Conservation (phyloP, 345 rosid species). For the Euphorbia peplus region DNA sequence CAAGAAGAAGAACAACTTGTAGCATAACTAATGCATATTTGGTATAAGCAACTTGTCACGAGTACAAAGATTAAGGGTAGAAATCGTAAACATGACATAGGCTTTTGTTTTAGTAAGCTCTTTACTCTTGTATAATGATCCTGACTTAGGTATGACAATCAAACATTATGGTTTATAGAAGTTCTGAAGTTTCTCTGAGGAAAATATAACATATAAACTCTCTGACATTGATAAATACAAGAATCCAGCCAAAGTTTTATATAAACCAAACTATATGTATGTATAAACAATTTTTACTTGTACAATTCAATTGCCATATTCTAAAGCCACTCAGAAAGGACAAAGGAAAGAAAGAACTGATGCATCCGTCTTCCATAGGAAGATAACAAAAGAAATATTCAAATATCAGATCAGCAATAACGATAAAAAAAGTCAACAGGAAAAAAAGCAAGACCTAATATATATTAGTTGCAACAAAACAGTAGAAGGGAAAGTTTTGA, state of each 20-base stretch:
- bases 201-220: neutral
- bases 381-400: neutral
- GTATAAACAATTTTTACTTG: neutral
- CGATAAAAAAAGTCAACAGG: neutral
- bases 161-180: neutral
- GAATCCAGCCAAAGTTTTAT: neutral
- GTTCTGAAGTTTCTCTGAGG: neutral
- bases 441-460: neutral
- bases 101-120: constrained; percentile 3
- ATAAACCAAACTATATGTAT: neutral
- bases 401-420: neutral
- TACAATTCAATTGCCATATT: neutral
- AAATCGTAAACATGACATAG: neutral
- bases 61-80: neutral
- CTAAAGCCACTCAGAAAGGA: neutral
- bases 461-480: neutral
- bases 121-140: neutral
- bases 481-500: neutral
- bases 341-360: neutral
- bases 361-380: neutral
- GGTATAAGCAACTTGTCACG: neutral
- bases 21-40: neutral
- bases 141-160: neutral
- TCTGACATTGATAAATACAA: neutral
- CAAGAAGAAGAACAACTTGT: neutral